Conservation (phyloP, 345 rosid species). For the Syzygium oleosum region DNA sequence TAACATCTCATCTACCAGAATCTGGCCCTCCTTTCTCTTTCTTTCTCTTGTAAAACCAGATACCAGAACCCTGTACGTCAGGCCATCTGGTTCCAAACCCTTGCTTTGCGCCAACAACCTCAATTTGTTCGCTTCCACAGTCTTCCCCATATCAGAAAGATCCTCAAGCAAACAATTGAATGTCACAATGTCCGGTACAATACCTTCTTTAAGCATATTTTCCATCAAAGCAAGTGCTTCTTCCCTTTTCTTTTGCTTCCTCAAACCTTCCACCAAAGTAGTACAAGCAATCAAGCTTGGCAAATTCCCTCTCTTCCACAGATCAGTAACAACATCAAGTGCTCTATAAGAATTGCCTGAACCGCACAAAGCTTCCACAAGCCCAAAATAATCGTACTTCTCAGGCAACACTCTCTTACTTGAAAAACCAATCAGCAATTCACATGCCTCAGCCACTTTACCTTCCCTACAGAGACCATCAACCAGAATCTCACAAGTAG, state of each 20-base stretch:
- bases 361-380: slow-evolving; percentile 54
- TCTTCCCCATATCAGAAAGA: slow-evolving; percentile 51
- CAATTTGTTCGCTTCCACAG: slow-evolving; percentile 48
- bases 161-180: slow-evolving; percentile 68
- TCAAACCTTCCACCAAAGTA: slow-evolving; percentile 71
- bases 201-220: slow-evolving; percentile 45
- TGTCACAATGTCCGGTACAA: slow-evolving; percentile 65
- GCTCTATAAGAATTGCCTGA: slow-evolving; percentile 38
- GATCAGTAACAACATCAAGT: slow-evolving; percentile 38
- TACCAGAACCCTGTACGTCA: slow-evolving; percentile 48
- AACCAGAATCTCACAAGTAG: slow-evolving; percentile 78
- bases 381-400: slow-evolving; percentile 43
- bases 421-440: slow-evolving; percentile 51
- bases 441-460: slow-evolving; percentile 35
- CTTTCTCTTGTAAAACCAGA: slow-evolving; percentile 50
- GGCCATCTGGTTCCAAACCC: slow-evolving; percentile 55
- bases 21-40: slow-evolving; percentile 52
- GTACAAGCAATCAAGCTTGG: slow-evolving; percentile 71
- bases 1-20: slow-evolving; percentile 70
- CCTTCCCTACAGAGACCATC: slow-evolving; percentile 63
- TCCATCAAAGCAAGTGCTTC: slow-evolving; percentile 50
- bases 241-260: slow-evolving; percentile 39
- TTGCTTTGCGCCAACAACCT: slow-evolving; percentile 53
- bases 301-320: slow-evolving; percentile 51
- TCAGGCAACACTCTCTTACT: slow-evolving; percentile 48